Evolutionary conservation across 345 rosid species (phyloP).

Genomic region (Streptanthus diversifolius): DNA sequence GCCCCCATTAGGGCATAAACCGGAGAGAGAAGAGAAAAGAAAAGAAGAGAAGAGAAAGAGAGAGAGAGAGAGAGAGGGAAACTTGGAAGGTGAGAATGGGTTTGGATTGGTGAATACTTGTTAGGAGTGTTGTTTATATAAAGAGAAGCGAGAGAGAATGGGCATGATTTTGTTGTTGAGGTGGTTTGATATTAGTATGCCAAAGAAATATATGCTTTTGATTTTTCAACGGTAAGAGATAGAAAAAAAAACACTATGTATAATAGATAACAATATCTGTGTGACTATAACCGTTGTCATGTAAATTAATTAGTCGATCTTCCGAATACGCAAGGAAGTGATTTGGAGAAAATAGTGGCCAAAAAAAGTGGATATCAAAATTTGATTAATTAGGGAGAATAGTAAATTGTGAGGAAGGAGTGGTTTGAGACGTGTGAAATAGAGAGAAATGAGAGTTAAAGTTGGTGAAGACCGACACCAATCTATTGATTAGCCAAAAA

Average conservation of each 20-base stretch:
- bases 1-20: slow-evolving; percentile 46
- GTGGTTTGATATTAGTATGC: slow-evolving; percentile 34
- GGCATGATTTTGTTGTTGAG: slow-evolving; percentile 29
- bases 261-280: slow-evolving; percentile 7
- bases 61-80: neutral
- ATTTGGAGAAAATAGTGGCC: slow-evolving; percentile 9
- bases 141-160: slow-evolving; percentile 27
- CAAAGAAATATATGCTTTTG: slow-evolving; percentile 15
- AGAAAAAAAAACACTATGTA: neutral
- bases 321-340: slow-evolving; percentile 17
- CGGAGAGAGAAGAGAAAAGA: slow-evolving; percentile 14
- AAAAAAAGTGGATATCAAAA: slow-evolving; percentile 16
- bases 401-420: slow-evolving; percentile 17
- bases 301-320: slow-evolving; percentile 20
- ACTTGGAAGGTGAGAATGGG: slow-evolving; percentile 30
- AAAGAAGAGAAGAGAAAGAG: slow-evolving; percentile 13
- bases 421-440: slow-evolving; percentile 24
- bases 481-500: slow-evolving; percentile 24
- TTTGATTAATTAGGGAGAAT: slow-evolving; percentile 19
- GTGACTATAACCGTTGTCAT: slow-evolving; percentile 22
- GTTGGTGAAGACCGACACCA: slow-evolving; percentile 36
- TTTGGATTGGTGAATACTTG: slow-evolving; percentile 20
- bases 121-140: slow-evolving; percentile 30
- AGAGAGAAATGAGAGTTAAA: slow-evolving; percentile 6
- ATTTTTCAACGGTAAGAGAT: slow-evolving; percentile 16